Evolutionary conservation across 345 rosid species (phyloP), one percentile per base, ranked within the genome.

Genomic region (Salix exigua): DNA sequence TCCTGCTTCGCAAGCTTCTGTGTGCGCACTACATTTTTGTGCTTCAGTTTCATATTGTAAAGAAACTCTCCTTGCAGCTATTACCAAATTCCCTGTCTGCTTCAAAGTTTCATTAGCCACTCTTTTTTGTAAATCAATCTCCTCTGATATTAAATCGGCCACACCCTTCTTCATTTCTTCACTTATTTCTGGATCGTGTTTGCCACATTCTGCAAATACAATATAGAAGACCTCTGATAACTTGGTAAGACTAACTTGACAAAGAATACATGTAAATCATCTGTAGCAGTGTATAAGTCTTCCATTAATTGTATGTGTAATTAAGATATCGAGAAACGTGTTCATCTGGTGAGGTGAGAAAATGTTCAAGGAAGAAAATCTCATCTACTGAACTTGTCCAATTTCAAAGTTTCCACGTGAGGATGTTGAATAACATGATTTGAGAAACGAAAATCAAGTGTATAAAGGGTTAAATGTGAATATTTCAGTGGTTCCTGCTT

Each of bases 21-120:
- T 78, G 42, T 81, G 83, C 1, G 77, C 79, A 68, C 30, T 80
- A 78, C 90, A 87, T 66, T 85, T 87, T 71, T 82, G 84, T 73
- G 87, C 87, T 77, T 87, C 90, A 16, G n/a, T 75, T 55, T 80
- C 80, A 77, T 76, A 85, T 50, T 79, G 88, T 42, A 68, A 58
- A 2, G 82, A 75, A 23, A 74, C 18, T 35, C 28, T 73, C 79
- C 71, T 66, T 1, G 85, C 75, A 79, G 71, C 66, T 72, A 37
- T 75, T 35, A 62, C 70, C 73, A 21, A 48, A 19, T 55, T 70
- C 69, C 33, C 46, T 21, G 79, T 72, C 18, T 78, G 88, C 68
- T 70, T 75, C 38, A 83, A 64, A 4, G 83, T 73, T 6, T 85
- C 86, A 21, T 83, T 82, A 14, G 80, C 80, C 25, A 87, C 90